Evolutionary conservation across 306 rosid genomes (phyloP).

Genomic region (Castanopsis chinensis): DNA sequence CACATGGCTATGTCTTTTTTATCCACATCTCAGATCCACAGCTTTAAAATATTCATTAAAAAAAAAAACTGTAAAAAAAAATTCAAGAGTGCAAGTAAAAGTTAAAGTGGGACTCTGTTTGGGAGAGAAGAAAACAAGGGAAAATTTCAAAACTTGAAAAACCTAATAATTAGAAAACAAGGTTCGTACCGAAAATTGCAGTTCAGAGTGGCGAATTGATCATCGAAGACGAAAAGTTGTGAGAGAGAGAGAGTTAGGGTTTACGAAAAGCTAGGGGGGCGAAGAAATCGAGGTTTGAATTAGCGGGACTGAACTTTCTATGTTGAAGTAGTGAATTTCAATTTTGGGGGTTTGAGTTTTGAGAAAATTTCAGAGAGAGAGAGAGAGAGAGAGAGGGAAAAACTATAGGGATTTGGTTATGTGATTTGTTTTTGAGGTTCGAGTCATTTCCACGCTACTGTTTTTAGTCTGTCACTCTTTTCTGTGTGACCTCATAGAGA

Average conservation of each 20-base stretch:
- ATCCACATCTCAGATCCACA: slow-evolving; percentile 45
- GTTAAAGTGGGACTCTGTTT: neutral
- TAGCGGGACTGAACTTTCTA: slow-evolving; percentile 15
- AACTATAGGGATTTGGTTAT: neutral
- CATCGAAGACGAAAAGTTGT: slow-evolving; percentile 15
- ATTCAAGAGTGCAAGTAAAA: neutral
- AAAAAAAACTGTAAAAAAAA: neutral
- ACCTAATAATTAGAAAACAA: neutral
- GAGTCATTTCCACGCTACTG: slow-evolving; percentile 58
- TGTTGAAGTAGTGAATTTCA: too few species aligned
- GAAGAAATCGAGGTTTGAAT: slow-evolving; percentile 29
- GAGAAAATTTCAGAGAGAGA: slow-evolving; percentile 17
- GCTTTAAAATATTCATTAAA: slow-evolving; percentile 11
- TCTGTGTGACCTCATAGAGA: too few species aligned
- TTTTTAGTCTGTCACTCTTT: neutral
- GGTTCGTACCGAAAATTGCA: slow-evolving; percentile 25
- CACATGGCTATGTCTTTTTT: slow-evolving; percentile 52
- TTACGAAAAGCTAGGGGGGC: slow-evolving; percentile 39
- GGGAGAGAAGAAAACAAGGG: slow-evolving; percentile 13
- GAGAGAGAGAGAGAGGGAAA: slow-evolving; percentile 17
- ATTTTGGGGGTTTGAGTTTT: neutral
- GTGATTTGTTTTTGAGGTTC: slow-evolving; percentile 33
- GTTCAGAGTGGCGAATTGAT: slow-evolving; percentile 8
- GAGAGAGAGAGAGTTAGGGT: slow-evolving; percentile 16
- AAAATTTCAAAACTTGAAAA: neutral